phyloP scores from a whole-genome alignment of 2,329 filamentous ascomycete genomes.

The Aureobasidium sp. region DNA sequence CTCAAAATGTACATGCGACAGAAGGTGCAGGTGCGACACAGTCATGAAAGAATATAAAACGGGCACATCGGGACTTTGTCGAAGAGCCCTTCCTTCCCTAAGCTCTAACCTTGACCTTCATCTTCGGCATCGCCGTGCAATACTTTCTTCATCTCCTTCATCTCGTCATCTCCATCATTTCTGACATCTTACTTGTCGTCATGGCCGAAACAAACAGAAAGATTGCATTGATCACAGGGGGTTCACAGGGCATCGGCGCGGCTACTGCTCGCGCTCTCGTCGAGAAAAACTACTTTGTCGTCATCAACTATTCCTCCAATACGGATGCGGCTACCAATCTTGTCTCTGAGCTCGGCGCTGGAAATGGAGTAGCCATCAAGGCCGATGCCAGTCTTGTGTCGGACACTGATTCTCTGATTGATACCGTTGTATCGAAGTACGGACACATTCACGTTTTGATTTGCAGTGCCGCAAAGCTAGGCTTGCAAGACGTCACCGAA shows the following conservation, averaged over 20 bases:
- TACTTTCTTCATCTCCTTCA: background rate
- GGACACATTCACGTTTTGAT: constrained; percentile 52
- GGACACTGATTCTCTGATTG: constrained; percentile 37
- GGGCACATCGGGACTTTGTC: too few relatives aligned
- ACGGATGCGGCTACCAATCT: constrained; percentile 47
- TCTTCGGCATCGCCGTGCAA: background rate
- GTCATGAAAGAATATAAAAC: background rate
- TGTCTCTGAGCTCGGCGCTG: constrained; percentile 38
- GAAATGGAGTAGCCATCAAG: constrained; percentile 47
- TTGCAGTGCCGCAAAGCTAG: constrained; percentile 47
- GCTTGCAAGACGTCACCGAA: constrained; percentile 41
- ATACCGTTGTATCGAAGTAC: constrained; percentile 41
- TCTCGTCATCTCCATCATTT: too few relatives aligned
- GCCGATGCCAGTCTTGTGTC: constrained; percentile 44
- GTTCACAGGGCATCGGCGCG: constrained; percentile 33
- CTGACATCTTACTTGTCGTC: background rate
- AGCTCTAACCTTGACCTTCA: background rate
- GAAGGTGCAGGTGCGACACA: too few relatives aligned
- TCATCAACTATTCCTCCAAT: constrained; percentile 51
- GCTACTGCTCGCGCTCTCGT: constrained; percentile 32
- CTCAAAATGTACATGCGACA: too few relatives aligned
- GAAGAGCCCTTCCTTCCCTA: too few relatives aligned
- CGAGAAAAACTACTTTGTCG: constrained; percentile 36
- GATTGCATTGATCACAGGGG: constrained; percentile 34
- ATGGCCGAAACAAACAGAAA: constrained; percentile 13